Evolutionary conservation across 768 basidiomycete species (phyloP), one percentile per base, ranked within the genome.

Genomic region (Xerocomellus dryophilus): DNA sequence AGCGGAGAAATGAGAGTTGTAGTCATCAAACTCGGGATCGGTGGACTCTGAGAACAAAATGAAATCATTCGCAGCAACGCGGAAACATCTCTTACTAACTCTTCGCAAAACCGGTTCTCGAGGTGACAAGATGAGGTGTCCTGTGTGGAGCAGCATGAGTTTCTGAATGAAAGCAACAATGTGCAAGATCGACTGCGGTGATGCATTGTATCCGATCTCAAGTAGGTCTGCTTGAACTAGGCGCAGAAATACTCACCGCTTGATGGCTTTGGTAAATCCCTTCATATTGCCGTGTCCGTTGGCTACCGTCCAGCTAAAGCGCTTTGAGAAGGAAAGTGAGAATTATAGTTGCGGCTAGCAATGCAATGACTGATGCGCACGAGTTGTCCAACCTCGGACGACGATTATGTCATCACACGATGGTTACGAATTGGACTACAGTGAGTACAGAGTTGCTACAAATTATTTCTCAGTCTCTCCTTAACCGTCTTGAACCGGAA

Each of bases 1-100:
- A 4, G 79, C 66, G 11, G 79, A 70, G 70, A 97, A 96, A 67
- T 90, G 83, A 41, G 86, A 80, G 58, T 85, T 80, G 61, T 85
- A 89, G 55, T 94, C 92, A 61, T 96, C 91, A 72, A 93, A 96
- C 67, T 95, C 93, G 18, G 89, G 82, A 75, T 95, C 94, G 62
- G 71, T 77, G 5, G 92, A 92, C 72, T 88, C 92, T 84, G 62
- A 21, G 23, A 53, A 29, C 53, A 29, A 43, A 10, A 31, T 50
- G 49, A 54, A 38, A 52, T 54, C 44, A 50, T 20, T 40, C 32
- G 39, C 43, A 20, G 38, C 21, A 34, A 41, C 11, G 18, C 15
- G 18, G 41, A 29, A 14, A n/a, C 15, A 59, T 43, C 18, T 51
- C 17, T 40, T 3, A 70, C 83, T 76, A 67, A 96, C 96, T 95